These are phyloP conservation scores for Naumovozyma dairenensis DNA, from an alignment of 805 yeast species.

Conservation along the genomic window DNA sequence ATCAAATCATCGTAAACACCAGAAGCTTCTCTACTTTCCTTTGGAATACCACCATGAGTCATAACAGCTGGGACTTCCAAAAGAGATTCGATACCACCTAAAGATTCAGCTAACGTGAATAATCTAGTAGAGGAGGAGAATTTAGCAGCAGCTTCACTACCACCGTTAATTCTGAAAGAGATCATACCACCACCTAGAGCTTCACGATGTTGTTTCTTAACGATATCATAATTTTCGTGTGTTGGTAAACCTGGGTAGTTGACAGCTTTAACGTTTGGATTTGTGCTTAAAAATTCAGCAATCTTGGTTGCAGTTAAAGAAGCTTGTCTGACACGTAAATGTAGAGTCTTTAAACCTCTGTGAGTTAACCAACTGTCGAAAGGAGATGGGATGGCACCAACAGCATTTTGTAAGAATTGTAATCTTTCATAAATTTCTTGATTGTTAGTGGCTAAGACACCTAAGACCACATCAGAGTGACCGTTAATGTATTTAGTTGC, in stretches of 20 bases:
- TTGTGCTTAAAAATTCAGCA: slow-evolving; percentile 48
- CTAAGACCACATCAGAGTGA: slow-evolving; percentile 85
- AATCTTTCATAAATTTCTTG: slow-evolving; percentile 50
- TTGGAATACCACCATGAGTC: slow-evolving; percentile 89
- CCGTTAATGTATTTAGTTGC: slow-evolving; percentile 89
- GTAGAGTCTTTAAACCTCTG: slow-evolving; percentile 82
- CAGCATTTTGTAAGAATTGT: slow-evolving; percentile 75
- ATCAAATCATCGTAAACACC: slow-evolving; percentile 78
- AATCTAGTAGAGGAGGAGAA: slow-evolving; percentile 66
- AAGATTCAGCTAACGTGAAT: slow-evolving; percentile 80
- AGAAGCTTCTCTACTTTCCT: slow-evolving; percentile 61
- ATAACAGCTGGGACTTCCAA: slow-evolving; percentile 82
- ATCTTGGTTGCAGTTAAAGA: slow-evolving; percentile 54
- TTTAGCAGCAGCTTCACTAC: slow-evolving; percentile 62
- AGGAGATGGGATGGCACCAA: slow-evolving; percentile 84
- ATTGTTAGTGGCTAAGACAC: slow-evolving; percentile 64
- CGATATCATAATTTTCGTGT: slow-evolving; percentile 55
- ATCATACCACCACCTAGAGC: slow-evolving; percentile 89
- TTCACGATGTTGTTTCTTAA: slow-evolving; percentile 66
- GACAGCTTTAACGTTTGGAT: slow-evolving; percentile 50
- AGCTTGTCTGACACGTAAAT: slow-evolving; percentile 67
- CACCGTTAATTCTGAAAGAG: slow-evolving; percentile 78
- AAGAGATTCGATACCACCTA: slow-evolving; percentile 83
- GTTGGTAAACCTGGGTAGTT: slow-evolving; percentile 76
- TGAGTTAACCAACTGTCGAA: slow-evolving; percentile 90